These are phyloP conservation scores for Strobilomyces confusus DNA, from an alignment of 768 basidiomycete genomes.

Conservation along the genomic window DNA sequence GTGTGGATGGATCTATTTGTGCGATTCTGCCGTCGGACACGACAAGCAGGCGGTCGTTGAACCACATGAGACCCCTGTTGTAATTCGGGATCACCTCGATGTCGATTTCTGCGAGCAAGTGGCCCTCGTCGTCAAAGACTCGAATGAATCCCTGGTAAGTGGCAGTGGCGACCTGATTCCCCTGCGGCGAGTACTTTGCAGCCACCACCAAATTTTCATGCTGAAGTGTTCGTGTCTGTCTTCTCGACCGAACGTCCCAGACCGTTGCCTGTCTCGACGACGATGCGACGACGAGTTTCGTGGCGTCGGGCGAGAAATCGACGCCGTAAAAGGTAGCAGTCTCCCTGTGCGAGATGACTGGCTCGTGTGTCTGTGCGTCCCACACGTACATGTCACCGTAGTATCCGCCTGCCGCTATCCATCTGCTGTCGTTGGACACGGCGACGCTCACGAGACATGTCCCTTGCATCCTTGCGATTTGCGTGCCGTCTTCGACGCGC, in stretches of 20 bases:
- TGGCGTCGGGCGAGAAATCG: no score
- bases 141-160: background rate
- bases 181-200: background rate
- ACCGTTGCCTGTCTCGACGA: background rate
- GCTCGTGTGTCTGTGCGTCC: background rate
- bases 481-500: no score
- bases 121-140: background rate
- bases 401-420: no score
- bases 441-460: fast-evolving
- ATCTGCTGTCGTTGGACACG: no score
- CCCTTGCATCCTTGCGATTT: background rate
- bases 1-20: no score
- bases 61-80: background rate
- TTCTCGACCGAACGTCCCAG: background rate
- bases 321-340: background rate
- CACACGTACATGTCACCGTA: background rate
- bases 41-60: background rate
- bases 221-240: background rate
- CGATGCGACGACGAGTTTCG: background rate
- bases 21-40: no score
- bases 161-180: background rate
- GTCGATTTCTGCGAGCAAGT: background rate
- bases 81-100: background rate
- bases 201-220: background rate
- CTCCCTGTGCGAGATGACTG: background rate